Percentiles rank a stretch among this genome's conserved stretches.
Evolutionary conservation across 78 protist genomes (phyloP).

Genomic region (Dictyostelium intermedium): DNA sequence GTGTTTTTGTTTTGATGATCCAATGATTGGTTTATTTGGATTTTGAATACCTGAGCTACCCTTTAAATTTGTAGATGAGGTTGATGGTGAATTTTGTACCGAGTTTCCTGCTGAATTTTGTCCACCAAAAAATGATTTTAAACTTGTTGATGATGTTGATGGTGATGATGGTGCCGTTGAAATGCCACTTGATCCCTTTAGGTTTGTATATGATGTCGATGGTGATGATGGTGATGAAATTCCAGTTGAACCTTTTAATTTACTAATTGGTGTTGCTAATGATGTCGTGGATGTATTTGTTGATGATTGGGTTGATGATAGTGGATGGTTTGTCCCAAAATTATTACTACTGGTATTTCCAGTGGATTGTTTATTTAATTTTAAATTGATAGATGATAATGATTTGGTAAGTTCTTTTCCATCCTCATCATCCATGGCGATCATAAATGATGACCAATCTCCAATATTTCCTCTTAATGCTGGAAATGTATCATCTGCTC

Average conservation of each 20-base stretch:
- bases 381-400: slow-evolving; percentile 1
- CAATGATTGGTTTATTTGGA: slow-evolving; percentile 4
- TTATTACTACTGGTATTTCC: neutral
- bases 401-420: slow-evolving; percentile 50
- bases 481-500: neutral
- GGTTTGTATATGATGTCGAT: neutral
- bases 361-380: neutral
- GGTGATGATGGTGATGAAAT: neutral
- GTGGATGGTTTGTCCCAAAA: neutral
- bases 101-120: neutral
- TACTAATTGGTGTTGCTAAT: neutral
- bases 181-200: neutral
- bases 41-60: neutral
- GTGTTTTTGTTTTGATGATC: neutral
- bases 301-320: neutral
- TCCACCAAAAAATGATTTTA: neutral
- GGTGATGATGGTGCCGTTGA: neutral
- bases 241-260: slow-evolving; percentile 2
- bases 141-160: neutral
- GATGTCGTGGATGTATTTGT: neutral
- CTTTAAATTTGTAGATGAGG: neutral
- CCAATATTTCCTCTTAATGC: slow-evolving; percentile 31
- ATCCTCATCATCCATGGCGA: slow-evolving; percentile 64
- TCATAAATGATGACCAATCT: slow-evolving; percentile 47
- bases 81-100: neutral